Conservation (phyloP, 2,329 filamentous ascomycete species). For the Karstenula rhodostoma region DNA sequence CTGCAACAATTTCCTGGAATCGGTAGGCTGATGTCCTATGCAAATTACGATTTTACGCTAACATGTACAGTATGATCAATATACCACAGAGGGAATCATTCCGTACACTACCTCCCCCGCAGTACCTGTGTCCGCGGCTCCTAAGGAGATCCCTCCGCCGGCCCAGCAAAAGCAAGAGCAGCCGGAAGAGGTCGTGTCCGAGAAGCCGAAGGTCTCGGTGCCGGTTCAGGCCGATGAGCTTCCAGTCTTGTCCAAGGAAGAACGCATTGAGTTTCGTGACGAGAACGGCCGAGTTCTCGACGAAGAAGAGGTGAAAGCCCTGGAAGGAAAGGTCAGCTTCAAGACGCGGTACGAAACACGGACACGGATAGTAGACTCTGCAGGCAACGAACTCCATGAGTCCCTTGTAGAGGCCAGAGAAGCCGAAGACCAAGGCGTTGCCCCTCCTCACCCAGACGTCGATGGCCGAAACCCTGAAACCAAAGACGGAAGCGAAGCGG, state of each 20-base stretch:
- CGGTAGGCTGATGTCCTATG: conserved; percentile 68
- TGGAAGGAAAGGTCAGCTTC: conserved; percentile 94
- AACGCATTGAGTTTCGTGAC: conserved; percentile 93
- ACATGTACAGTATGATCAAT: conserved; percentile 24
- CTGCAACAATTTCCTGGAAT: conserved; percentile 89
- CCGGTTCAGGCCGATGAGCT: conserved; percentile 39
- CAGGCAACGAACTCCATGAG: conserved; percentile 77
- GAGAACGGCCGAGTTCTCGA: conserved; percentile 90
- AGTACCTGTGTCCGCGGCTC: conserved; percentile 34
- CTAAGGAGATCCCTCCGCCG: conserved; percentile 29
- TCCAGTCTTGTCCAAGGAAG: conserved; percentile 66
- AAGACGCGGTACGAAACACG: conserved; percentile 96
- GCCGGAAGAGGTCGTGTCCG: conserved; percentile 33
- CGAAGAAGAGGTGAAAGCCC: conserved; percentile 79
- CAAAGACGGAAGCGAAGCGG: conserved; percentile 49
- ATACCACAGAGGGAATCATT: conserved; percentile 17
- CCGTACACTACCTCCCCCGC: conserved; percentile 29
- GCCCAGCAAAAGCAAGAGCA: conserved; percentile 26
- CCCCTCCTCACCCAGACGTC: conserved; percentile 64
- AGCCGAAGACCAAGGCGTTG: conserved; percentile 49
- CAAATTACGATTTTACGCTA: background rate
- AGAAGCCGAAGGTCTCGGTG: conserved; percentile 41
- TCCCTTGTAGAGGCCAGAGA: conserved; percentile 49
- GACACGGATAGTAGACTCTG: conserved; percentile 80
- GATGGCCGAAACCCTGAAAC: conserved; percentile 67